Evolutionary conservation across 306 rosid species (phyloP).

Genomic region (Cyamopsis tetragonoloba): DNA sequence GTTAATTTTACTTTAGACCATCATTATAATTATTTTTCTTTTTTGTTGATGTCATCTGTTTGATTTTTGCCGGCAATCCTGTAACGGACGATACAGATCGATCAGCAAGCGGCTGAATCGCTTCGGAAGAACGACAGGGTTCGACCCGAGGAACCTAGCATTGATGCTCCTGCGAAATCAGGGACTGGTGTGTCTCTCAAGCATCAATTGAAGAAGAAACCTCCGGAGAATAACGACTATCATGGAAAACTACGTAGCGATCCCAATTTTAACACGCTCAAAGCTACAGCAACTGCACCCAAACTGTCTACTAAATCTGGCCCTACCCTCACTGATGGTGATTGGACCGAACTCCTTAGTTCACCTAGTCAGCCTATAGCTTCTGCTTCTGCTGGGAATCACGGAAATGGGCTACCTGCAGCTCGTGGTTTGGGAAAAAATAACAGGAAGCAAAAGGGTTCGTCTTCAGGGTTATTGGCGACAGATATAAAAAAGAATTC

Average conservation of each 20-base stretch:
- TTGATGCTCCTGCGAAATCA: slow-evolving; percentile 44
- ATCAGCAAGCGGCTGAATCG: slow-evolving; percentile 97
- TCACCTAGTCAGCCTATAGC: slow-evolving; percentile 38
- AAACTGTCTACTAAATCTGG: slow-evolving; percentile 45
- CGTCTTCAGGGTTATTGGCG: slow-evolving; percentile 25
- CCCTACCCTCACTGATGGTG: slow-evolving; percentile 58
- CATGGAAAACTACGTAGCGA: slow-evolving; percentile 55
- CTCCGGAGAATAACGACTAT: slow-evolving; percentile 42
- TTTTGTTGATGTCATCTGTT: background rate
- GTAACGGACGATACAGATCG: slow-evolving; percentile 64
- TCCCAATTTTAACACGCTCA: slow-evolving; percentile 36
- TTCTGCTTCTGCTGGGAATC: slow-evolving; percentile 37
- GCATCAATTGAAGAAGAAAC: slow-evolving; percentile 80
- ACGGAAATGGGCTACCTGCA: slow-evolving; percentile 36
- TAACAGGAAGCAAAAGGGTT: slow-evolving; percentile 49
- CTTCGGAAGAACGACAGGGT: slow-evolving; percentile 72
- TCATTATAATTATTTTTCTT: background rate
- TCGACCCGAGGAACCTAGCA: slow-evolving; percentile 38
- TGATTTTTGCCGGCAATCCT: background rate
- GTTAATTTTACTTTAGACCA: background rate
- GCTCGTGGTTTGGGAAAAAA: slow-evolving; percentile 50
- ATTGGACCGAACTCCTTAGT: slow-evolving; percentile 89
- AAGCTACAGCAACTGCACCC: slow-evolving; percentile 35
- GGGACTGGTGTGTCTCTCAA: slow-evolving; percentile 60
- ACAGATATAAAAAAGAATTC: slow-evolving; percentile 50